Conservation (phyloP, 1,284 basidiomycete species). For the Naganishia sp. region DNA sequence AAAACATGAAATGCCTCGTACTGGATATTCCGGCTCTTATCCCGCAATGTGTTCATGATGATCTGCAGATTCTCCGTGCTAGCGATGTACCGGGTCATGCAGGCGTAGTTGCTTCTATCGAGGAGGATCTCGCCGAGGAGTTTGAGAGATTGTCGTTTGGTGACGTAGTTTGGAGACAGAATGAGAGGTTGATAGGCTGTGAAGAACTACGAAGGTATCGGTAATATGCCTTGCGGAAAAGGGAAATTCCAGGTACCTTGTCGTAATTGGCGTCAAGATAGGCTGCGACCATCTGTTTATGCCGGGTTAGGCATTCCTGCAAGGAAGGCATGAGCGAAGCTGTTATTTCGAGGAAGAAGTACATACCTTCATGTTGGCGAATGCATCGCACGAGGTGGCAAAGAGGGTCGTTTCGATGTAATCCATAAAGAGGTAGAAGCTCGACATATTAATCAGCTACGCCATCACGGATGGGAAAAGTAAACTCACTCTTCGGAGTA, state of each 20-base stretch:
- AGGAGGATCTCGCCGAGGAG: constrained; percentile 95
- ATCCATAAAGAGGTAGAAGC: constrained; percentile 94
- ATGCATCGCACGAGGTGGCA: constrained; percentile 96
- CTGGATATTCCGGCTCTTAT: constrained; percentile 98
- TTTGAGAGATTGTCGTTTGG: constrained; percentile 98
- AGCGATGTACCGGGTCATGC: constrained; percentile 98
- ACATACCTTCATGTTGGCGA: constrained; percentile 81
- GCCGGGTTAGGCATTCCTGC: constrained; percentile 83
- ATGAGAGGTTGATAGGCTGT: constrained; percentile 89
- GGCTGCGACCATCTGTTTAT: constrained; percentile 94
- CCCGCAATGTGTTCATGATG: constrained; percentile 98
- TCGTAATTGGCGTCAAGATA: constrained; percentile 97
- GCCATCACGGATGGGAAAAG: not conserved
- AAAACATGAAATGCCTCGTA: constrained; percentile 99
- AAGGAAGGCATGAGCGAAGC: constrained; percentile 5
- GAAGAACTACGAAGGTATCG: constrained; percentile 71
- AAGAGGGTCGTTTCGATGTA: constrained; percentile 98
- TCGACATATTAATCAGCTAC: constrained; percentile 44
- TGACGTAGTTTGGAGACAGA: constrained; percentile 93
- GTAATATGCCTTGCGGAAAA: not conserved
- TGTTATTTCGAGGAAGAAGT: not conserved
- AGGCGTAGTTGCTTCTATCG: constrained; percentile 93
- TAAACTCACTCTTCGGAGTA: constrained; percentile 82
- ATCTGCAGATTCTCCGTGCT: constrained; percentile 90
- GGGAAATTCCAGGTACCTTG: constrained; percentile 61